A percentile compares a stretch with the other conserved stretches of the same genome.
Evolutionary conservation across 495 filamentous ascomycete genomes (phyloP).

Genomic region (Aspergillus panamensis): DNA sequence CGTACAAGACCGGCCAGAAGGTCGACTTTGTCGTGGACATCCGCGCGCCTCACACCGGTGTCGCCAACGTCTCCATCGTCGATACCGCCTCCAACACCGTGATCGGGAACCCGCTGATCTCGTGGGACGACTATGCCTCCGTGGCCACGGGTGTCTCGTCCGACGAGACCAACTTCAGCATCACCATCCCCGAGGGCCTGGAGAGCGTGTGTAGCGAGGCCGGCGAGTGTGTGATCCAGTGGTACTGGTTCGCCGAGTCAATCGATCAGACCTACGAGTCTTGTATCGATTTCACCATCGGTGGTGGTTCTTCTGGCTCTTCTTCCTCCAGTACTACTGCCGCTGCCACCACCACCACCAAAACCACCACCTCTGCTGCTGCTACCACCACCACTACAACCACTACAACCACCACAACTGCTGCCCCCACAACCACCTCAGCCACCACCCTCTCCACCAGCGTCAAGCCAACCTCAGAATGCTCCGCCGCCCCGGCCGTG

Average conservation of each 20-base stretch:
- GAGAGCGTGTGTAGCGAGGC: conserved; percentile 53
- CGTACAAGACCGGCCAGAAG: conserved; percentile 56
- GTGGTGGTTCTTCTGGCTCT: conserved; percentile 33
- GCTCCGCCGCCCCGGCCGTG: too few species aligned
- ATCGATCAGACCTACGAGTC: conserved; percentile 72
- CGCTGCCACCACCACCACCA: conserved; percentile 13
- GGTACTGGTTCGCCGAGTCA: conserved; percentile 64
- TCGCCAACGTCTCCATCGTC: conserved; percentile 68
- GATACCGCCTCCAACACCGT: conserved; percentile 58
- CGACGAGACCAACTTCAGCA: conserved; percentile 59
- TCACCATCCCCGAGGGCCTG: conserved; percentile 60
- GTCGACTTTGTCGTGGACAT: conserved; percentile 59
- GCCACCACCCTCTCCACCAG: conserved; percentile 11
- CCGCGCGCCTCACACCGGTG: conserved; percentile 60
- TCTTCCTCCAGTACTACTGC: conserved; percentile 14
- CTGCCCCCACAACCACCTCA: conserved; percentile 1
- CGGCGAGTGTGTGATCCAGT: conserved; percentile 66
- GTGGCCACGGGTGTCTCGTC: conserved; percentile 45
- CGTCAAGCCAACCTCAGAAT: too few species aligned
- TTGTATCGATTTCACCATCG: conserved; percentile 65
- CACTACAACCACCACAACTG: neutral
- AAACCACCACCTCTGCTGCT: conserved; percentile 6
- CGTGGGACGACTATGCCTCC: conserved; percentile 56
- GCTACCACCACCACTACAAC: conserved; percentile 2
- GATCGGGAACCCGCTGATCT: conserved; percentile 53